Conservation (phyloP, 2,329 filamentous ascomycete species). For the Fusarium pseudograminearum region DNA sequence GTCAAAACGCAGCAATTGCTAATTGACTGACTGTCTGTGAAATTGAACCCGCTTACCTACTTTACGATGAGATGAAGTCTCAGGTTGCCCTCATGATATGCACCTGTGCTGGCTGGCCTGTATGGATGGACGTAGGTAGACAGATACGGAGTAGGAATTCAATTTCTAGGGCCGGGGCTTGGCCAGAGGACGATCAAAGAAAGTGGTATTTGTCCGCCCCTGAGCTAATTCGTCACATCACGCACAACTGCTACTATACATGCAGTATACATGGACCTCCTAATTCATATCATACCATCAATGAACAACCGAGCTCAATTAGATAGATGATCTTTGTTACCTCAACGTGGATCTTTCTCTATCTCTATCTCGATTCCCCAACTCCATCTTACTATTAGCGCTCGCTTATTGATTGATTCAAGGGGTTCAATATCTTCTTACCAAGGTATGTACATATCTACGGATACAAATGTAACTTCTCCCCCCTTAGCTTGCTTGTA, state of each 20-base stretch:
- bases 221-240: constrained; percentile 28
- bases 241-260: background rate
- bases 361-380: background rate
- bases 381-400: constrained; percentile 1
- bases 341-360: background rate
- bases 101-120: background rate
- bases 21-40: background rate
- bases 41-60: background rate
- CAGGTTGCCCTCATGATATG: constrained; percentile 6
- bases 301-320: background rate
- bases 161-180: constrained; percentile 27
- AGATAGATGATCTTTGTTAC: background rate
- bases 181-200: constrained; percentile 7
- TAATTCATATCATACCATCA: background rate
- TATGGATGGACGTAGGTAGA: background rate
- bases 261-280: background rate
- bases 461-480: background rate
- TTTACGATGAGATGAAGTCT: constrained; percentile 1
- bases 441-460: background rate
- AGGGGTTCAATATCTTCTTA: constrained; percentile 10
- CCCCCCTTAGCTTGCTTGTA: constrained; percentile 21
- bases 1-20: constrained; percentile 18
- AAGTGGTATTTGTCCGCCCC: constrained; percentile 27
- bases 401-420: constrained; percentile 19
- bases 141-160: background rate